These are phyloP conservation scores for Fragilaria radians DNA, from an alignment of 108 stramenopile species.

Conservation along the genomic window DNA sequence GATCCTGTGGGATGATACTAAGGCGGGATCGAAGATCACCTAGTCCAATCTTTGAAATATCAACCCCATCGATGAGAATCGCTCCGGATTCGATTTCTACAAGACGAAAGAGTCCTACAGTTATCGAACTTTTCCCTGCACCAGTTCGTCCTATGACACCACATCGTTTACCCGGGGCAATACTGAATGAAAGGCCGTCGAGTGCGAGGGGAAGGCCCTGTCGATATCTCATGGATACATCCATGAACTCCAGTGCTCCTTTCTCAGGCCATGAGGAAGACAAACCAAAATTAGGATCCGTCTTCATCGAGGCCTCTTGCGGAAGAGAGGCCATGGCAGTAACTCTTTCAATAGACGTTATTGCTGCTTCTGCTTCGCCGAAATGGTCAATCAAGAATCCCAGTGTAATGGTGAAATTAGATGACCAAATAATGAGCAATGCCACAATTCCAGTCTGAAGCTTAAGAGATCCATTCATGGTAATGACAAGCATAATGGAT, in stretches of 20 bases:
- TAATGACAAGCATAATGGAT: constrained; percentile 47
- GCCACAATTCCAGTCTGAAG: constrained; percentile 69
- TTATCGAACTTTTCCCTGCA: constrained; percentile 50
- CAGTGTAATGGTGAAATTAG: constrained; percentile 70
- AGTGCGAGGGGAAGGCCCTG: constrained; percentile 63
- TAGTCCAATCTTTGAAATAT: constrained; percentile 60
- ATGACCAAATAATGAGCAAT: constrained; percentile 68
- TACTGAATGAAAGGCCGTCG: constrained; percentile 58
- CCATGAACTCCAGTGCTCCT: constrained; percentile 52
- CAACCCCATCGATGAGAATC: constrained; percentile 74
- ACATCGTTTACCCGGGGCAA: constrained; percentile 62
- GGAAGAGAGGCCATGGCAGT: constrained; percentile 65
- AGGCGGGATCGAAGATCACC: constrained; percentile 68
- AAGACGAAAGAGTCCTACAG: constrained; percentile 76
- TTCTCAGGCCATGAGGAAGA: constrained; percentile 51
- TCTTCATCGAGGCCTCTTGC: constrained; percentile 42
- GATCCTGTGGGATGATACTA: constrained; percentile 93
- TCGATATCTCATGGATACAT: constrained; percentile 72
- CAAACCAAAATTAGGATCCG: constrained; percentile 8
- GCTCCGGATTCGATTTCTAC: constrained; percentile 76
- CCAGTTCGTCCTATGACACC: constrained; percentile 77
- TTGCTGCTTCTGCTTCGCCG: constrained; percentile 74
- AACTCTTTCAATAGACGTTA: constrained; percentile 77
- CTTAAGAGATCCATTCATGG: constrained; percentile 41
- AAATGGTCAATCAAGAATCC: constrained; percentile 73